These are phyloP conservation scores for Nemania bipapillata DNA, from an alignment of 2,329 filamentous ascomycete species.

Conservation along the genomic window DNA sequence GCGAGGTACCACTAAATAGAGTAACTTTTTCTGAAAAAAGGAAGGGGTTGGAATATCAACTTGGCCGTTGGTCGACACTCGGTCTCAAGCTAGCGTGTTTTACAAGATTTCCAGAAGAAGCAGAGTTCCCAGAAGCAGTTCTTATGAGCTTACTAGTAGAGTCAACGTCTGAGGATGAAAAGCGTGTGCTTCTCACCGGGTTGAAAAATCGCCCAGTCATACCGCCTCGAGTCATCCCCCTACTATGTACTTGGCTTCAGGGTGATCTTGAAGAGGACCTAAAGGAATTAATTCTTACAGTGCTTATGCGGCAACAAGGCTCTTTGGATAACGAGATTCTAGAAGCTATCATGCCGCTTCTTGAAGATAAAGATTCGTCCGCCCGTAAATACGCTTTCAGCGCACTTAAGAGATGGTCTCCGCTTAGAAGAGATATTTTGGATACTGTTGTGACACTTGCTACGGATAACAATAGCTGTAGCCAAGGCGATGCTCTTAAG, in stretches of 20 bases:
- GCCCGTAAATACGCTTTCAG: not conserved
- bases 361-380: not conserved
- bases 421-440: constrained; percentile 1
- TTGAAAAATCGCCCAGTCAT: not conserved
- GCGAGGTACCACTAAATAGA: not conserved
- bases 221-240: not conserved
- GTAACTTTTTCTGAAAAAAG: not conserved
- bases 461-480: not conserved
- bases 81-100: not conserved
- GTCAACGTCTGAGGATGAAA: not conserved
- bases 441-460: not conserved
- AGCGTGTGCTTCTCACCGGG: not conserved
- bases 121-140: not conserved
- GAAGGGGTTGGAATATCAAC: not conserved
- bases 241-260: not conserved
- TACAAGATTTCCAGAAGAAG: not conserved
- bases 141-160: not conserved
- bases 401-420: not conserved
- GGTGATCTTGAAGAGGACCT: not conserved
- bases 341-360: not conserved
- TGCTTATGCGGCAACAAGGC: not conserved
- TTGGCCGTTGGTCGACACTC: not conserved
- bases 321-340: not conserved
- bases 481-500: not conserved
- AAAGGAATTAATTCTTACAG: not conserved